Evolutionary conservation across 331 rosid species (phyloP).

Genomic region (Quercus lobata): DNA sequence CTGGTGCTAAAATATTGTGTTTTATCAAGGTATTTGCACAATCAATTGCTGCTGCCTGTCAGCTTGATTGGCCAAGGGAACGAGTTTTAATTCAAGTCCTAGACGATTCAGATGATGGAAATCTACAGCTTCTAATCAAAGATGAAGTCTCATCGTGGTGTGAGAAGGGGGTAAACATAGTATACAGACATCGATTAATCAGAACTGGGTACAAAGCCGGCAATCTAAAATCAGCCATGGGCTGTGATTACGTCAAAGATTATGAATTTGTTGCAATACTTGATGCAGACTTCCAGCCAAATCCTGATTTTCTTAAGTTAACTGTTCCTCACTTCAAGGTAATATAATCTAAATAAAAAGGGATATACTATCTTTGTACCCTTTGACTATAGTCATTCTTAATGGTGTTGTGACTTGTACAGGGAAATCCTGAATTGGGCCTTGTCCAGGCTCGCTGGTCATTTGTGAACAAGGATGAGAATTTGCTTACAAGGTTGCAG

Average conservation of each 20-base stretch:
- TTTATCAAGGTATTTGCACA: constrained; percentile 68
- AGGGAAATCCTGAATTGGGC: constrained; percentile 95
- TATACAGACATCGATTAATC: constrained; percentile 85
- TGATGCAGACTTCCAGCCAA: constrained; percentile 96
- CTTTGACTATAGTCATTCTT: constrained; percentile 1
- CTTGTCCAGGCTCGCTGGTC: constrained; percentile 97
- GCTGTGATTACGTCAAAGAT: constrained; percentile 82
- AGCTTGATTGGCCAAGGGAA: constrained; percentile 95
- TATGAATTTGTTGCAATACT: constrained; percentile 88
- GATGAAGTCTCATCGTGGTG: constrained; percentile 77
- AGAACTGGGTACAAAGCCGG: constrained; percentile 99
- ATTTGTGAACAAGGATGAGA: constrained; percentile 92
- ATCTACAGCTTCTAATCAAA: constrained; percentile 63
- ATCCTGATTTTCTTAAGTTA: constrained; percentile 81
- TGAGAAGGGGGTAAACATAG: constrained; percentile 76
- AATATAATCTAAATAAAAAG: neutral
- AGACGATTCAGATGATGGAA: constrained; percentile 82
- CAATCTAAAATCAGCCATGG: constrained; percentile 94
- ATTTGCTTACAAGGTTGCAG: constrained; percentile 88
- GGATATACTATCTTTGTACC: neutral
- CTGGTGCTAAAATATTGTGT: constrained; percentile 13
- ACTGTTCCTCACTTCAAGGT: constrained; percentile 92
- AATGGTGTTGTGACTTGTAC: constrained; percentile 19
- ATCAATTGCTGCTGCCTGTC: constrained; percentile 86
- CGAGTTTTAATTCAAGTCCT: constrained; percentile 81